Evolutionary conservation across 108 stramenopile genomes (phyloP).

Genomic region (Skeletonema potamos): DNA sequence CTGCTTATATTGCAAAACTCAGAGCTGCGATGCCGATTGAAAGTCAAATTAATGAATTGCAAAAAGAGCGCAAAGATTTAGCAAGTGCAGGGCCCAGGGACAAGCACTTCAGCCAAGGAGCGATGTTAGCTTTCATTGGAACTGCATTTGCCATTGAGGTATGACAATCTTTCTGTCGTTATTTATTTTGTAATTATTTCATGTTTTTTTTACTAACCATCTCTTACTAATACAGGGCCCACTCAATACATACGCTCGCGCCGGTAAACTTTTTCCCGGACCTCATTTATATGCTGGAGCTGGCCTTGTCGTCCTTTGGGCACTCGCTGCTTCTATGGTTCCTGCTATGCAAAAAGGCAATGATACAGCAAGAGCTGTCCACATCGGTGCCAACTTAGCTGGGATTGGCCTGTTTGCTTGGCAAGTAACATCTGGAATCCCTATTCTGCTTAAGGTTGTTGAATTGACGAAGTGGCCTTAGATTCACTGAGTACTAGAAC

Average conservation of each 20-base stretch:
- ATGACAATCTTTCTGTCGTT: conserved; percentile 17
- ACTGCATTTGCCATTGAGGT: conserved; percentile 94
- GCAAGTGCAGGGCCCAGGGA: conserved; percentile 63
- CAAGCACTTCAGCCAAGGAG: conserved; percentile 89
- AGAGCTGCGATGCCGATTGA: conserved; percentile 61
- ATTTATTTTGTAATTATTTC: conserved; percentile 6
- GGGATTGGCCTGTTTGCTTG: conserved; percentile 91
- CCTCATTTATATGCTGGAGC: conserved; percentile 98
- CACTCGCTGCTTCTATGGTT: conserved; percentile 84
- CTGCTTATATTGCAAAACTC: conserved; percentile 46
- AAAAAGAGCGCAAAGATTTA: conserved; percentile 83
- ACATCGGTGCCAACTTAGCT: conserved; percentile 92
- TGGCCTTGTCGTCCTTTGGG: conserved; percentile 93
- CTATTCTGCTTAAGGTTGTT: conserved; percentile 90
- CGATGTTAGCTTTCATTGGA: conserved; percentile 86
- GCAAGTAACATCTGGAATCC: conserved; percentile 89
- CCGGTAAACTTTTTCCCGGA: conserved; percentile 97
- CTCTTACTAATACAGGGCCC: conserved; percentile 64
- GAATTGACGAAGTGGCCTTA: conserved; percentile 91
- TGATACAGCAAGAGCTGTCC: conserved; percentile 89
- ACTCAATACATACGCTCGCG: conserved; percentile 94
- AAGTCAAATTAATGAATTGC: conserved; percentile 65
- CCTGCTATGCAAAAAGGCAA: conserved; percentile 98
- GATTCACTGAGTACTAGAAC: not conserved
- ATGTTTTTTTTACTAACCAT: not conserved